Evolutionary conservation across 2,329 filamentous ascomycete species (phyloP).

Genomic region (Hypoxylon sp.): DNA sequence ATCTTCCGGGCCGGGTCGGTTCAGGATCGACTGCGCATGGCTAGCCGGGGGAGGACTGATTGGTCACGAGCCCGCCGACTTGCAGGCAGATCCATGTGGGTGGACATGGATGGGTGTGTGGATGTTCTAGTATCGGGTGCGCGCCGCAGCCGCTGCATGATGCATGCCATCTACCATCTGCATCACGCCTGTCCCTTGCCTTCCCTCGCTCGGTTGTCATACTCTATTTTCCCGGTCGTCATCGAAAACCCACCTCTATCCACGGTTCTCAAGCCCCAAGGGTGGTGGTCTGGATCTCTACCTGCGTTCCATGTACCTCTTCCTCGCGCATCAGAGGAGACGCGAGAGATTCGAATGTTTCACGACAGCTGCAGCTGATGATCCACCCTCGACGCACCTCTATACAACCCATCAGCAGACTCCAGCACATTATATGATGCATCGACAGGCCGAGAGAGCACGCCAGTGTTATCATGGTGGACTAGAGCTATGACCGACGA

Average conservation of each 20-base stretch:
- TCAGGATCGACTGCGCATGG: conserved; percentile 35
- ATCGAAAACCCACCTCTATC: conserved; percentile 11
- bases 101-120: conserved; percentile 33
- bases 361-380: conserved; percentile 26
- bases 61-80: conserved; percentile 37
- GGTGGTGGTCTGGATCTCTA: conserved; percentile 3
- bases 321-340: conserved; percentile 6
- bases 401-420: conserved; percentile 29
- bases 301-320: conserved; percentile 1
- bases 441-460: conserved; percentile 8
- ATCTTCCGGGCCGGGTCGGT: conserved; percentile 8
- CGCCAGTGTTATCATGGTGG: conserved; percentile 1
- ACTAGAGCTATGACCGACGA: background rate
- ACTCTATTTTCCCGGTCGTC: conserved; percentile 11
- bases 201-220: conserved; percentile 27
- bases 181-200: conserved; percentile 34
- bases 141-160: conserved; percentile 43
- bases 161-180: conserved; percentile 41
- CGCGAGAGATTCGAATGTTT: conserved; percentile 12
- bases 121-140: conserved; percentile 39
- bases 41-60: conserved; percentile 30
- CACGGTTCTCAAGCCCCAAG: conserved; percentile 3
- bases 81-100: conserved; percentile 39
- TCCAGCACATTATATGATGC: conserved; percentile 12
- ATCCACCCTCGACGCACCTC: conserved; percentile 27